Conservation (phyloP, 257 asterid species). For the Capsicum chinense region DNA sequence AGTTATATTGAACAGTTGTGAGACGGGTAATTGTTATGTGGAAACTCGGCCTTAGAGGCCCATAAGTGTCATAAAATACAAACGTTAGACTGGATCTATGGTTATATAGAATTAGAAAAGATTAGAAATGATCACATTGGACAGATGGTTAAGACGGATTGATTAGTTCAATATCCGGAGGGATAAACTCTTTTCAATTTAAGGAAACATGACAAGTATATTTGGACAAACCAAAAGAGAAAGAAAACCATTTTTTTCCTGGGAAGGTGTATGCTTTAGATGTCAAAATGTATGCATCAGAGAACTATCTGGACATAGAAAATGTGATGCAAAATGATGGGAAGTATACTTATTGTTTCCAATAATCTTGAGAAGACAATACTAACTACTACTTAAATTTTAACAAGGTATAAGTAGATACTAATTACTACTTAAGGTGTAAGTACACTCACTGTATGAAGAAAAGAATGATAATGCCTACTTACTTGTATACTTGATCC, state of each 20-base stretch:
- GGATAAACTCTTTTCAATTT: not conserved
- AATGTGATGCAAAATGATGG: not conserved
- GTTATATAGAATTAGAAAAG: not conserved
- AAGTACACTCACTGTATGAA: no score
- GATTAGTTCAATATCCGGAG: not conserved
- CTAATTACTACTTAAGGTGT: no score
- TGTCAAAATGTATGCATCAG: not conserved
- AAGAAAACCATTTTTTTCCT: not conserved
- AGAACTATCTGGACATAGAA: not conserved
- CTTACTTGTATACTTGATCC: no score
- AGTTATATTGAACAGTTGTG: not conserved
- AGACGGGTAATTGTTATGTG: constrained; percentile 10
- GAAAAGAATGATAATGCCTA: no score
- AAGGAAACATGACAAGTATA: constrained; percentile 23
- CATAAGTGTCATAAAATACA: not conserved
- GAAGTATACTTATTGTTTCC: not conserved
- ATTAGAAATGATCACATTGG: not conserved
- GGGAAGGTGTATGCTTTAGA: not conserved
- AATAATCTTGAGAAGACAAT: constrained; percentile 14
- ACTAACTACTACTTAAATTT: not conserved
- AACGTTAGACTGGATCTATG: not conserved
- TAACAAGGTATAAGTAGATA: not conserved
- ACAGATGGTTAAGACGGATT: not conserved
- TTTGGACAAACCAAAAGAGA: constrained; percentile 1
- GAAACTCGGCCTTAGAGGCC: constrained; percentile 8